phyloP scores from a whole-genome alignment of 495 filamentous ascomycete species.

The Endocarpon pusillum region DNA sequence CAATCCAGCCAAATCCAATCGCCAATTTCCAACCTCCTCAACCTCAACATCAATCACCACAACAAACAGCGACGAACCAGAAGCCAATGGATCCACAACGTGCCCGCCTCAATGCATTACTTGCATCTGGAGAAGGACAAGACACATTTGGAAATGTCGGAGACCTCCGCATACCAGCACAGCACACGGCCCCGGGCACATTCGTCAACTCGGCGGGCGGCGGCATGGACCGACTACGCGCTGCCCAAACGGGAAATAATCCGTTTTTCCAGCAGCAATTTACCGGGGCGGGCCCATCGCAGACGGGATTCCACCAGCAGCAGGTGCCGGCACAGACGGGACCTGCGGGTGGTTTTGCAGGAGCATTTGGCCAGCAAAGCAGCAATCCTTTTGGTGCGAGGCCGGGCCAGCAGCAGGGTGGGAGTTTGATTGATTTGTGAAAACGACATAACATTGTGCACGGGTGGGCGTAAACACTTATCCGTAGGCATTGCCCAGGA shows the following conservation, averaged over 20 bases:
- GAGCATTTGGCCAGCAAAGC: constrained; percentile 27
- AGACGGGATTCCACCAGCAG: constrained; percentile 17
- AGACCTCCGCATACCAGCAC: constrained; percentile 82
- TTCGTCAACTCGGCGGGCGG: constrained; percentile 91
- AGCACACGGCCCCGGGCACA: constrained; percentile 91
- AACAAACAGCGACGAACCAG: constrained; percentile 22
- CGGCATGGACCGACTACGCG: constrained; percentile 48
- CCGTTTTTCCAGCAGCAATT: constrained; percentile 75
- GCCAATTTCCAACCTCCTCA: constrained; percentile 31
- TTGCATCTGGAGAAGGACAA: constrained; percentile 73
- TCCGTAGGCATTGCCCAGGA: too few species aligned
- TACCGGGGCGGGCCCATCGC: constrained; percentile 61
- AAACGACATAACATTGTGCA: too few species aligned
- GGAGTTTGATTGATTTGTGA: constrained; percentile 88
- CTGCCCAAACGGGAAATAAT: constrained; percentile 73
- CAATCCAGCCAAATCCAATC: constrained; percentile 30
- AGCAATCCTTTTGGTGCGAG: constrained; percentile 56
- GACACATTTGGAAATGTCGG: constrained; percentile 97
- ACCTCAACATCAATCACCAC: constrained; percentile 21
- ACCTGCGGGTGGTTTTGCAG: constrained; percentile 38
- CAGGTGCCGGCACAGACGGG: constrained; percentile 60
- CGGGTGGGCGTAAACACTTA: too few species aligned
- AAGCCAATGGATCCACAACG: constrained; percentile 56
- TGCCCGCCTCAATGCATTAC: constrained; percentile 75
- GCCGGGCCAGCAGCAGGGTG: constrained; percentile 41